These are phyloP conservation scores for Phytophthora nicotianae DNA, from an alignment of 352 stramenopile genomes.

Conservation along the genomic window DNA sequence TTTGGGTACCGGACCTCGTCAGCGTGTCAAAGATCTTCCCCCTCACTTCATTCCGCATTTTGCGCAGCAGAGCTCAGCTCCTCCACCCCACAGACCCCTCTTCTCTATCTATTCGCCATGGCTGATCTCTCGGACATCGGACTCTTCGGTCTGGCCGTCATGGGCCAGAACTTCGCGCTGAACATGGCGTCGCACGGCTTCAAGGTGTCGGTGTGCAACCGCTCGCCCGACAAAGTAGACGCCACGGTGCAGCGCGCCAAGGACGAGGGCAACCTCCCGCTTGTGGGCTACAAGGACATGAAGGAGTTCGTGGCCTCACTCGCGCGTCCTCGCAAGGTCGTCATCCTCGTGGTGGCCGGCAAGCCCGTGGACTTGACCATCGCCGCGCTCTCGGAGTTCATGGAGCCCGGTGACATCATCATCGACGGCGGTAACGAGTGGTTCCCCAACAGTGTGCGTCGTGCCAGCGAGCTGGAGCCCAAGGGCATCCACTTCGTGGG, in stretches of 20 bases:
- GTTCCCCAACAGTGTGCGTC: constrained; percentile 97
- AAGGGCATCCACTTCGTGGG: constrained; percentile 98
- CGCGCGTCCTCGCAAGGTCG: constrained; percentile 95
- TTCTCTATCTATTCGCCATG: constrained; percentile 36
- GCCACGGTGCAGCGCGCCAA: constrained; percentile 95
- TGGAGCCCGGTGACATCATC: constrained; percentile 97
- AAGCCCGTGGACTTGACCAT: constrained; percentile 96
- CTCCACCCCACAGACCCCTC: constrained; percentile 1
- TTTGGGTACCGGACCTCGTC: background rate
- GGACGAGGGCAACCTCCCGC: constrained; percentile 94
- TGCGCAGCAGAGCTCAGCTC: constrained; percentile 21
- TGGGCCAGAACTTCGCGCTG: constrained; percentile 99
- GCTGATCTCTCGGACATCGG: constrained; percentile 83
- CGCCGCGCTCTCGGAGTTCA: constrained; percentile 79
- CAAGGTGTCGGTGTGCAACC: constrained; percentile 97
- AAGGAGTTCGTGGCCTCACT: constrained; percentile 94
- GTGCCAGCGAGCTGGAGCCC: constrained; percentile 90
- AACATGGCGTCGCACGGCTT: constrained; percentile 99
- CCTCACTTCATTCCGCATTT: constrained; percentile 35
- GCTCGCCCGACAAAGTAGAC: constrained; percentile 96
- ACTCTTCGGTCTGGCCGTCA: constrained; percentile 93
- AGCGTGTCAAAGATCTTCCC: constrained; percentile 20
- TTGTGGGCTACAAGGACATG: constrained; percentile 93
- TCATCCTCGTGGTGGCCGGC: constrained; percentile 98
- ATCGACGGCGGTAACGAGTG: constrained; percentile 99